Percentiles rank a stretch among this genome's conserved stretches.
These are phyloP conservation scores for Pseudogymnoascus sp. DNA, from an alignment of 2,329 filamentous ascomycete species.

Conservation along the genomic window DNA sequence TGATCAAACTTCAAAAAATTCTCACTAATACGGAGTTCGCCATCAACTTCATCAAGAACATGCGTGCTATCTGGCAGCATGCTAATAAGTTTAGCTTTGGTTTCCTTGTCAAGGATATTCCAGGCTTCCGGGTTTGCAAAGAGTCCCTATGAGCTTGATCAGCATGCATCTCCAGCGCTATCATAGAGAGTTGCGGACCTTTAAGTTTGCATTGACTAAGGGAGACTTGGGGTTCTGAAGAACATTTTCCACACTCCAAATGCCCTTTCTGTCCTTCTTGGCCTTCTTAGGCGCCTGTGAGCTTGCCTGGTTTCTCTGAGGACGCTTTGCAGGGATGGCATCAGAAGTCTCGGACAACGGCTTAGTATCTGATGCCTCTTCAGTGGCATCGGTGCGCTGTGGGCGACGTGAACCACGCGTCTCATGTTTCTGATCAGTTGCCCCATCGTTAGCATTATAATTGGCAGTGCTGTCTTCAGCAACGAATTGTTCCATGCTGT, in stretches of 20 bases:
- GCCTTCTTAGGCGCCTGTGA: neutral
- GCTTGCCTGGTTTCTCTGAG: neutral
- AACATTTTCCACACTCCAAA: conserved; percentile 7
- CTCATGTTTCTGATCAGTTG: conserved; percentile 2
- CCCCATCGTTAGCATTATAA: neutral
- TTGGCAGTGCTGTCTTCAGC: neutral
- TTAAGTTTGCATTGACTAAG: neutral
- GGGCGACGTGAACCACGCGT: neutral
- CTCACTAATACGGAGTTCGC: conserved; percentile 15
- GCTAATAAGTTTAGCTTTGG: conserved; percentile 34
- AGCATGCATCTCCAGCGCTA: neutral
- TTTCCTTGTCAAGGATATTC: conserved; percentile 33
- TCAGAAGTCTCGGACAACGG: neutral
- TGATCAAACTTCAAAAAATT: conserved; percentile 37
- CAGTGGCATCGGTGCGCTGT: neutral
- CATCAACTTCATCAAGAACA: conserved; percentile 24
- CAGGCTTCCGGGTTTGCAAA: conserved; percentile 34
- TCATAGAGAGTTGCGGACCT: neutral
- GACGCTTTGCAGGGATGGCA: neutral
- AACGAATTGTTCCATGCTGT: conserved; percentile 3
- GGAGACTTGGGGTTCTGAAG: conserved; percentile 10
- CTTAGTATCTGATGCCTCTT: neutral
- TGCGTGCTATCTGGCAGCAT: conserved; percentile 30
- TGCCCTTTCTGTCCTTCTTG: neutral
- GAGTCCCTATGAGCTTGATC: conserved; percentile 28